These are phyloP conservation scores for Sclerotinia spermophila DNA, from an alignment of 2,329 filamentous ascomycete genomes.

Conservation along the genomic window DNA sequence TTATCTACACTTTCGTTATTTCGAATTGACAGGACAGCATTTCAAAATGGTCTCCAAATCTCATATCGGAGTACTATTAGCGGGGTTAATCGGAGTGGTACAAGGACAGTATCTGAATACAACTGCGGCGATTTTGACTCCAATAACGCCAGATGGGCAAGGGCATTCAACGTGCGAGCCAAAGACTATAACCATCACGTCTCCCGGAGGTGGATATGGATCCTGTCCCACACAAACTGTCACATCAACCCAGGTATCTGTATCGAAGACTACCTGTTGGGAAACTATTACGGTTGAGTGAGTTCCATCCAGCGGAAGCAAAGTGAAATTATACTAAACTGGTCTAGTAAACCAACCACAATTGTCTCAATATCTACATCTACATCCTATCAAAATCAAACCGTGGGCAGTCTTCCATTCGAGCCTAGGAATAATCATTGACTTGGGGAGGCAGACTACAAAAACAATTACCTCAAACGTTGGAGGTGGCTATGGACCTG, in stretches of 20 bases:
- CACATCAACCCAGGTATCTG: conserved; percentile 6
- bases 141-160: neutral
- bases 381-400: conserved; percentile 9
- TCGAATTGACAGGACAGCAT: conserved; percentile 23
- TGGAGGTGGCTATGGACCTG: conserved; percentile 8
- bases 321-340: neutral
- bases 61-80: conserved; percentile 18
- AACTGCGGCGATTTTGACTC: conserved; percentile 8
- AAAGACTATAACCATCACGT: conserved; percentile 5
- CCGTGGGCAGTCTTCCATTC: neutral
- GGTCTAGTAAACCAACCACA: neutral
- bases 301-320: neutral
- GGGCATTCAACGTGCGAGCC: neutral
- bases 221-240: conserved; percentile 23
- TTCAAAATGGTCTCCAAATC: conserved; percentile 18
- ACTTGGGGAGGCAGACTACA: neutral
- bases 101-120: conserved; percentile 20
- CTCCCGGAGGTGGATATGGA: neutral
- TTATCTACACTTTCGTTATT: conserved; percentile 29
- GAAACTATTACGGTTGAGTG: conserved; percentile 1
- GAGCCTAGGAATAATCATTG: neutral
- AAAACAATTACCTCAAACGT: neutral
- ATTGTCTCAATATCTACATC: conserved; percentile 2
- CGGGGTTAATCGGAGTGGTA: conserved; percentile 24
- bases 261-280: conserved; percentile 7